A percentile compares a stretch with the other conserved stretches of the same genome.
phyloP scores from a whole-genome alignment of 148 eudicot species.

The Polygonum aviculare region DNA sequence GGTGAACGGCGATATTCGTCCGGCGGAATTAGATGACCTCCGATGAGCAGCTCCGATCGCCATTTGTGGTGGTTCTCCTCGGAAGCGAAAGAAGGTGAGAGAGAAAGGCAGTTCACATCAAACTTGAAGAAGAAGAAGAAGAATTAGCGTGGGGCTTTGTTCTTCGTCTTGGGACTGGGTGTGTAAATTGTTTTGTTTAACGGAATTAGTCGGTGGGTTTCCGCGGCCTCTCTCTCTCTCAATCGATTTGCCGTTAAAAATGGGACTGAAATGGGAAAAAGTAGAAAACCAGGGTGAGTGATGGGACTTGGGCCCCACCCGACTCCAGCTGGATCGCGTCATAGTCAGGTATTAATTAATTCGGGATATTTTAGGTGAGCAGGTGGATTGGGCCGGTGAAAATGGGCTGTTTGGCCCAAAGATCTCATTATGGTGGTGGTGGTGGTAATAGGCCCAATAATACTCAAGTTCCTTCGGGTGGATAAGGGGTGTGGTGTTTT shows the following conservation, averaged over 20 bases:
- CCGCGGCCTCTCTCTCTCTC: neutral
- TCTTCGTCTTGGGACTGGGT: neutral
- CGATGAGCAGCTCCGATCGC: conserved; percentile 5
- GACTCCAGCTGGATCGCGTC: neutral
- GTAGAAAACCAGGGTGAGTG: neutral
- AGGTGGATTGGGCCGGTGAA: neutral
- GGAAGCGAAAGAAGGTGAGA: neutral
- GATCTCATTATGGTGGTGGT: no score
- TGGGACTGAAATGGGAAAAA: neutral
- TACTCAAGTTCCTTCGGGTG: no score
- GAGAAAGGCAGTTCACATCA: neutral
- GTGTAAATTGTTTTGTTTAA: neutral
- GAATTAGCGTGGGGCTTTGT: neutral
- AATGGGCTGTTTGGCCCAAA: neutral
- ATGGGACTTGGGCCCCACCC: neutral
- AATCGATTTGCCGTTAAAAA: neutral
- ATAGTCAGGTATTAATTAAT: neutral
- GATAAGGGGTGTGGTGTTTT: no score
- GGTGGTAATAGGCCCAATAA: no score
- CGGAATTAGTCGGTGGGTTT: conserved; percentile 10
- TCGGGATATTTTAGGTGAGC: neutral
- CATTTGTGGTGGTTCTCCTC: neutral
- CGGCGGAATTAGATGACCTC: neutral
- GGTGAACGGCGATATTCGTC: conserved; percentile 7
- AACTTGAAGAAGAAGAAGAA: neutral